A percentile compares a stretch with the other conserved stretches of the same genome.
Conservation (phyloP, 2,329 filamentous ascomycete species). For the Neonectria ditissima region DNA sequence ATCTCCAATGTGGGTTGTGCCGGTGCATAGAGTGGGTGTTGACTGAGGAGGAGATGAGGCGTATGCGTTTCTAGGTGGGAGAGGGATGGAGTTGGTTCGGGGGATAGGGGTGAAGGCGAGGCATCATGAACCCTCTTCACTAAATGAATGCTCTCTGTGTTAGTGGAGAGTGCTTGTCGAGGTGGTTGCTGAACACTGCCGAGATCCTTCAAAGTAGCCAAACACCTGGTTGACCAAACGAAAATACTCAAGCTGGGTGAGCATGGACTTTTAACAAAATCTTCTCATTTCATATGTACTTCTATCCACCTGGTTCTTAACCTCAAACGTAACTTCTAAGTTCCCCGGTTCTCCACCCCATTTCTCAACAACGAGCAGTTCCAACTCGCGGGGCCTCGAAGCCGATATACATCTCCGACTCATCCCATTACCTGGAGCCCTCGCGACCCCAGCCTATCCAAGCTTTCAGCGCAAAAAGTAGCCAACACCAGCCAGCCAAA, state of each 20-base stretch:
- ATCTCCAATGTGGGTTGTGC: too few species aligned
- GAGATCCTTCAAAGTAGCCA: not conserved
- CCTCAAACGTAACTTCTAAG: conserved; percentile 32
- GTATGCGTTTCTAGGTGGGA: conserved; percentile 73
- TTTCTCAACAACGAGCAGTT: conserved; percentile 5
- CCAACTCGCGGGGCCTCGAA: conserved; percentile 2
- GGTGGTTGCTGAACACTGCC: not conserved
- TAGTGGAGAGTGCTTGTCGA: too few species aligned
- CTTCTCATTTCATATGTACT: conserved; percentile 36
- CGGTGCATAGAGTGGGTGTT: conserved; percentile 57
- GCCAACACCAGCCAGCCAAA: conserved; percentile 22
- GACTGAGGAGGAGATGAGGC: conserved; percentile 58
- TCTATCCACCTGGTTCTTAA: conserved; percentile 36
- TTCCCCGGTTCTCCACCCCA: not conserved
- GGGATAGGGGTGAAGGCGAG: conserved; percentile 35
- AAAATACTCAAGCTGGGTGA: not conserved
- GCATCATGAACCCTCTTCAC: not conserved
- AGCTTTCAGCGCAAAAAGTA: conserved; percentile 21
- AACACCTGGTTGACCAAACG: not conserved
- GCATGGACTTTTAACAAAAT: not conserved
- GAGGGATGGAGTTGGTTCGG: conserved; percentile 55
- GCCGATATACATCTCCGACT: conserved; percentile 4
- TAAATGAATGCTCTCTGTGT: not conserved
- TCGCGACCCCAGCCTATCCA: conserved; percentile 13
- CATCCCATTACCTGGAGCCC: conserved; percentile 25